These are phyloP conservation scores for Eucalyptus virginea DNA, from an alignment of 345 rosid species.

Conservation along the genomic window DNA sequence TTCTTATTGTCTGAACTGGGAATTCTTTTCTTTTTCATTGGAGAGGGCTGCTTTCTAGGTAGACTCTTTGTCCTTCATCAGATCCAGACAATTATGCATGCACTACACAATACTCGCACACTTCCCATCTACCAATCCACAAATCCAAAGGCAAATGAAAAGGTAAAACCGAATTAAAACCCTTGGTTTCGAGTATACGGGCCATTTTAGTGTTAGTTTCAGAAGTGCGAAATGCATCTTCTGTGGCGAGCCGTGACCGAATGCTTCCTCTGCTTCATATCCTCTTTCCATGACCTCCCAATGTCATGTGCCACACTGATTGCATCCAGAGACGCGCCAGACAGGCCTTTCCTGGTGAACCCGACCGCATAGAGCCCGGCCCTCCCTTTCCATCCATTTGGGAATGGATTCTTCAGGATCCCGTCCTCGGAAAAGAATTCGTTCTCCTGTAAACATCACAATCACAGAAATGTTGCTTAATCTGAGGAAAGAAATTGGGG, in stretches of 20 bases:
- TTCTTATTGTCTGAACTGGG: background rate
- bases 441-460: conserved; percentile 32
- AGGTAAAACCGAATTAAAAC: background rate
- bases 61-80: background rate
- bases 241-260: conserved; percentile 44
- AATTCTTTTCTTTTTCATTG: background rate
- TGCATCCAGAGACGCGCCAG: conserved; percentile 77
- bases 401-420: conserved; percentile 59
- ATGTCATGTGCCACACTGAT: conserved; percentile 58
- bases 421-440: conserved; percentile 75
- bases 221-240: conserved; percentile 74
- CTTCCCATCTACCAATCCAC: background rate
- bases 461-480: background rate
- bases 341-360: conserved; percentile 79
- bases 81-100: background rate
- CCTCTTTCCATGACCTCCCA: conserved; percentile 59
- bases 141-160: background rate
- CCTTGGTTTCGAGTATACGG: background rate
- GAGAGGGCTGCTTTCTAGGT: conserved; percentile 41
- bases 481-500: background rate
- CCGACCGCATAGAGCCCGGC: conserved; percentile 85
- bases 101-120: background rate
- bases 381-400: conserved; percentile 85
- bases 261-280: conserved; percentile 46
- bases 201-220: background rate